Percentiles rank a stretch among this genome's conserved stretches.
These are phyloP conservation scores for Termitomyces sp. DNA, from an alignment of 768 basidiomycete genomes.

Conservation along the genomic window DNA sequence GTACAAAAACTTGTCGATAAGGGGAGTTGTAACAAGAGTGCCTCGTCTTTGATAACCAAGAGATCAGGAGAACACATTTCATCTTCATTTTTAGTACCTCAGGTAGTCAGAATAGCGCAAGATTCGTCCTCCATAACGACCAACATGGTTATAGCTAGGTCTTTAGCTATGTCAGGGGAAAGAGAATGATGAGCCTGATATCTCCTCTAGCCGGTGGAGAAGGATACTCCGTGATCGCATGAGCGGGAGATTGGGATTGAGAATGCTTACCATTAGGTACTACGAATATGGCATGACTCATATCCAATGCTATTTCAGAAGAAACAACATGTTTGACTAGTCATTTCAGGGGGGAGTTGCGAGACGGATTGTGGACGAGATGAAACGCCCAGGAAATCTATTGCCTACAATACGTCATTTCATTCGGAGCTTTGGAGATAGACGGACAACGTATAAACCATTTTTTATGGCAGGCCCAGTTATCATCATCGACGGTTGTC, in stretches of 20 bases:
- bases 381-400: not conserved
- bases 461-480: too few species aligned
- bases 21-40: too few species aligned
- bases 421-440: not conserved
- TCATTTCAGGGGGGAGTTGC: not conserved
- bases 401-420: not conserved
- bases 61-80: not conserved
- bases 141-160: too few species aligned
- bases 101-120: too few species aligned
- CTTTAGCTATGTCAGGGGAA: too few species aligned
- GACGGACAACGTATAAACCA: not conserved
- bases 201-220: not conserved
- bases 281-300: not conserved
- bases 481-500: too few species aligned
- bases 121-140: too few species aligned
- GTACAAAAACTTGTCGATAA: not conserved
- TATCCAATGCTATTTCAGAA: too few species aligned
- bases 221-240: not conserved
- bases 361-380: not conserved
- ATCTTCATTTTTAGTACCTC: not conserved
- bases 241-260: not conserved
- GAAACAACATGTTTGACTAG: not conserved
- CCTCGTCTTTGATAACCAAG: not conserved
- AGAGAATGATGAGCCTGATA: not conserved
- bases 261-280: not conserved